These are phyloP conservation scores for Eutrema yunnanense DNA, from an alignment of 345 rosid genomes.

Conservation along the genomic window DNA sequence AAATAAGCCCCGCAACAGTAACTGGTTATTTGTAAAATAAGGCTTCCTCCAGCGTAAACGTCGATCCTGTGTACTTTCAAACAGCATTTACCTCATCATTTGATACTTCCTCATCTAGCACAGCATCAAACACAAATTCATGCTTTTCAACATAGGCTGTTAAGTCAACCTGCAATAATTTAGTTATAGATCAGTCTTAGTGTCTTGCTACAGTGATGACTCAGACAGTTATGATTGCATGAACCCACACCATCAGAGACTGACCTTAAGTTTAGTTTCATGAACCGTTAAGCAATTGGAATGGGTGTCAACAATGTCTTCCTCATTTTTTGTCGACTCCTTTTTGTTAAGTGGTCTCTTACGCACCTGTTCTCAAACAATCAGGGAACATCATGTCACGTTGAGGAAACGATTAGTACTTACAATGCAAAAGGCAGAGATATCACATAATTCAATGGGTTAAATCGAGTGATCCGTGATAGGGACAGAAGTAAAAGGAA, in stretches of 20 bases:
- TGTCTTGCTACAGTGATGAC: not conserved
- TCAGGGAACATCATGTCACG: slow-evolving; percentile 1
- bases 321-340: slow-evolving; percentile 88
- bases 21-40: not conserved
- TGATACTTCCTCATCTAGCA: slow-evolving; percentile 92
- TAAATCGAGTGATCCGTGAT: not conserved
- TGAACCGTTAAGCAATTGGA: slow-evolving; percentile 76
- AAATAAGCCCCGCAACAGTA: not conserved
- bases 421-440: not conserved
- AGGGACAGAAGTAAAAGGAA: not conserved
- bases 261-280: slow-evolving; percentile 93
- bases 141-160: slow-evolving; percentile 91
- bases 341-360: slow-evolving; percentile 96
- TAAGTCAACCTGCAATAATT: slow-evolving; percentile 77
- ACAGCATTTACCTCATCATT: slow-evolving; percentile 71
- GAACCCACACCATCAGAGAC: slow-evolving; percentile 3
- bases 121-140: slow-evolving; percentile 95
- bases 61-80: not conserved
- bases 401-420: not conserved
- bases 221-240: not conserved
- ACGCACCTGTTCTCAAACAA: slow-evolving; percentile 63
- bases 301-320: slow-evolving; percentile 80
- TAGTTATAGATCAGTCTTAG: not conserved
- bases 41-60: not conserved
- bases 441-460: not conserved